Evolutionary conservation across 2,329 filamentous ascomycete species (phyloP).

Genomic region (Pestalotiopsis sp.): DNA sequence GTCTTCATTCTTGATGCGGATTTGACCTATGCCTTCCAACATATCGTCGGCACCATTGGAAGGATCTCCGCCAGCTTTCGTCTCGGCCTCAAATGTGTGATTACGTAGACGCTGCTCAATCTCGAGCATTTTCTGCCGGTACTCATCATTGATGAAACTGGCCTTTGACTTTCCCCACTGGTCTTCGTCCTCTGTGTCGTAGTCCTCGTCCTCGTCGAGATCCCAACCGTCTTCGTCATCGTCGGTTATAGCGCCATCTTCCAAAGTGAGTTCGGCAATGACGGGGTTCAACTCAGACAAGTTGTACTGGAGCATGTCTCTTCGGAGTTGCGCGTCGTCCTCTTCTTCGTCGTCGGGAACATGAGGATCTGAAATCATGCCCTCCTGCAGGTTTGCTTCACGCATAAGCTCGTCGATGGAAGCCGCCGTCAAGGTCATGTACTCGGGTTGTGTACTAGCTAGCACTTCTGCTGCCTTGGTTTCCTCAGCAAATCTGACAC

Average conservation of each 20-base stretch:
- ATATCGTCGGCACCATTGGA: constrained; percentile 39
- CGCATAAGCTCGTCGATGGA: constrained; percentile 61
- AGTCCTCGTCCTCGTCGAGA: constrained; percentile 55
- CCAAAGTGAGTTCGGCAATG: constrained; percentile 87
- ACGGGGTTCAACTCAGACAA: constrained; percentile 88
- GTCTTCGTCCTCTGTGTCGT: constrained; percentile 64
- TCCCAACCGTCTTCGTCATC: constrained; percentile 56
- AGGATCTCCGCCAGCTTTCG: constrained; percentile 55
- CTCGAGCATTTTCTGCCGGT: constrained; percentile 81
- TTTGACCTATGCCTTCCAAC: constrained; percentile 40
- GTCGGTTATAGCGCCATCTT: constrained; percentile 64
- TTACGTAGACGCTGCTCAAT: constrained; percentile 71
- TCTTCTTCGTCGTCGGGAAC: constrained; percentile 75
- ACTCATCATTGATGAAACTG: constrained; percentile 71
- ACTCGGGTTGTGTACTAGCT: constrained; percentile 23
- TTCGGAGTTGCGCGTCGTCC: constrained; percentile 79
- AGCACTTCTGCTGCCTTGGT: constrained; percentile 48
- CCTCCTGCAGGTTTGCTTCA: constrained; percentile 58
- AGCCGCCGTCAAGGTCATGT: constrained; percentile 44
- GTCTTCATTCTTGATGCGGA: constrained; percentile 37
- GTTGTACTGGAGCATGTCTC: constrained; percentile 90
- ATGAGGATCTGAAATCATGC: constrained; percentile 52
- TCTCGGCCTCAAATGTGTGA: constrained; percentile 49
- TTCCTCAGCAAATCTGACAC: constrained; percentile 65
- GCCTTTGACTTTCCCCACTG: constrained; percentile 74